Evolutionary conservation across 2,329 filamentous ascomycete species (phyloP).

Genomic region (Cladosporium sp.): DNA sequence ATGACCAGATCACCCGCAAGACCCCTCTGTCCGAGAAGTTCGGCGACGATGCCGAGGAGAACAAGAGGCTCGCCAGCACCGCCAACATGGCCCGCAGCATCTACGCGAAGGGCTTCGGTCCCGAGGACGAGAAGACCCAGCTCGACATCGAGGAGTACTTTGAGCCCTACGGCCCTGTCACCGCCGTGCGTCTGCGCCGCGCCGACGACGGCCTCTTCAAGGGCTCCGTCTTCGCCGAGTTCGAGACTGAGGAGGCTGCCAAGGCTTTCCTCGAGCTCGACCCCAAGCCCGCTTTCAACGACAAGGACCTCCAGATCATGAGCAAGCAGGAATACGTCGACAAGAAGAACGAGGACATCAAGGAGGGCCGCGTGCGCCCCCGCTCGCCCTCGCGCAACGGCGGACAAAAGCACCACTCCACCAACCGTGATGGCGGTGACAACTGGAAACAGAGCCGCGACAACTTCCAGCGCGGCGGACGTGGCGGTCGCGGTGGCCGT

Average conservation of each 20-base stretch:
- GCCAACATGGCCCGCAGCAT: constrained; percentile 72
- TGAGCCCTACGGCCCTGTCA: constrained; percentile 73
- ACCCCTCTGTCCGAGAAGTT: constrained; percentile 58
- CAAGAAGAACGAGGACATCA: constrained; percentile 48
- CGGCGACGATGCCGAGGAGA: constrained; percentile 53
- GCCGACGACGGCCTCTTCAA: constrained; percentile 76
- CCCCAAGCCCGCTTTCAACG: constrained; percentile 82
- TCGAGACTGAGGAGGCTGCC: constrained; percentile 73
- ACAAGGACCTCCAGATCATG: constrained; percentile 75
- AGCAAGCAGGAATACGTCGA: constrained; percentile 81
- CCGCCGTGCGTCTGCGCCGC: constrained; percentile 84
- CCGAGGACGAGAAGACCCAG: constrained; percentile 79
- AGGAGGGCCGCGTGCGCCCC: constrained; percentile 42
- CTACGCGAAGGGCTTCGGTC: constrained; percentile 93
- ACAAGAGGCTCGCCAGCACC: constrained; percentile 58
- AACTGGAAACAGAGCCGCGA: constrained; percentile 29
- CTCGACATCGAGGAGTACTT: constrained; percentile 96
- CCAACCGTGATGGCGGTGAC: constrained; percentile 38
- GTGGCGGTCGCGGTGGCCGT: constrained; percentile 26
- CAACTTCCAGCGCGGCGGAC: constrained; percentile 25
- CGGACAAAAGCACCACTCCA: constrained; percentile 38
- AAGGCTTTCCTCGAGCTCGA: constrained; percentile 78
- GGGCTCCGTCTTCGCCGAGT: constrained; percentile 95
- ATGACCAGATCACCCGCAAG: constrained; percentile 76
- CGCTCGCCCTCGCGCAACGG: constrained; percentile 31